Base-by-base conservation (phyloP, 1,139 yeast genomes). In the Pneumocystis murina region DNA sequence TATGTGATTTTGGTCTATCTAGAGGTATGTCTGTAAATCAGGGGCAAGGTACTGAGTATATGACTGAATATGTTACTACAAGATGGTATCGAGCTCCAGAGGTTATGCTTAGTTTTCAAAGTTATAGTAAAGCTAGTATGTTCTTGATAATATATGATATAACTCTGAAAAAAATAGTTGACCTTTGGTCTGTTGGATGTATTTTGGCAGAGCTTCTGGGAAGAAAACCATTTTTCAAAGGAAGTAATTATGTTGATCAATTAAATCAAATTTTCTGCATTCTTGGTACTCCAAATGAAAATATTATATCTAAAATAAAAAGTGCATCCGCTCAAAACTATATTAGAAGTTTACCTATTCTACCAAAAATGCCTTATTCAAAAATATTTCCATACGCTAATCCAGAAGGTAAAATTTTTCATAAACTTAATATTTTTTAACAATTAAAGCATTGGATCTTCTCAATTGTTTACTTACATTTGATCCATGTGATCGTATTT, bases 61-160 rank as follows among this genome's bases (percentile, higher is more conserved):
- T 91, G 79, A 92, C 98, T 0, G 98, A 92, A 73, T 92, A 92
- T 73, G 97, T 92, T 40, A 97, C 98, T 39, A 91, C 98, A 0
- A 80, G 97, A 72, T 92, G 98, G 97, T 92, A 92, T 75, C 79
- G 98, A 68, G 98, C 98, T 0, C 98, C 98, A 0, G 98, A 92
- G 73, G 89, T 92, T 74, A 92, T 92, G 92, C 80, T 92, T 65
- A 85, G 94, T 70, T 89, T 88, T 75, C 92, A 92, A 71, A 87
- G 90, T 67, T 92, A 92, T 75, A 87, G 97, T 5, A 90, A 89
- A 76, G 96, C 98, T 35, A 91, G 69, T 67, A 65, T 20, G 66
- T 61, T n/a, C 35, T 33, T 38, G 24, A n/a, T 24, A 40, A 36
- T 55, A 2, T 20, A 62, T 14, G 2, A 16, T 54, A 20, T 20